These are phyloP conservation scores for Emmonsiellopsis sp. DNA, from an alignment of 2,329 filamentous ascomycete genomes.

Conservation along the genomic window DNA sequence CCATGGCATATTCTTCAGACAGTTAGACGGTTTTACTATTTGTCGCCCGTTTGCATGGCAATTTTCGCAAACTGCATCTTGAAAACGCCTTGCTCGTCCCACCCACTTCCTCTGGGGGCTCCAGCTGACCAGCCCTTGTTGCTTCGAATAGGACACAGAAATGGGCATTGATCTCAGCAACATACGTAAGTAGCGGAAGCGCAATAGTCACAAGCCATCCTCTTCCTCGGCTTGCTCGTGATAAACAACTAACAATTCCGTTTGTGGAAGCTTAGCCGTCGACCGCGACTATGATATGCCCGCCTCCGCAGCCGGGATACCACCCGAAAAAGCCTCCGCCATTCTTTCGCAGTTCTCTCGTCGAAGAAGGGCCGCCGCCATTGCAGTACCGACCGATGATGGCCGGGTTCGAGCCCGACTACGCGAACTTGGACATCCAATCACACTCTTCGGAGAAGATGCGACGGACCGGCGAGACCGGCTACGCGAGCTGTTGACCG, in stretches of 20 bases:
- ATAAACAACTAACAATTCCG: slow-evolving; percentile 1
- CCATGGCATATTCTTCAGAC: slow-evolving; percentile 24
- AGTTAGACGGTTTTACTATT: slow-evolving; percentile 4
- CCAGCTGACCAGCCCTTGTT: slow-evolving; percentile 19
- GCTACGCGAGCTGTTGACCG: slow-evolving; percentile 68
- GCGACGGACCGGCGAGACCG: slow-evolving; percentile 77
- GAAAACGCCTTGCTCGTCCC: slow-evolving; percentile 10
- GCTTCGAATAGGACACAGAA: slow-evolving; percentile 38
- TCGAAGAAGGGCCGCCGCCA: slow-evolving; percentile 77
- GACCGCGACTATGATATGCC: slow-evolving; percentile 83
- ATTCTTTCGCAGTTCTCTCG: slow-evolving; percentile 83
- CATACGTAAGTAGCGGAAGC: slow-evolving; percentile 45
- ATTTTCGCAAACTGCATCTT: slow-evolving; percentile 6
- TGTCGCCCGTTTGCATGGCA: slow-evolving; percentile 2
- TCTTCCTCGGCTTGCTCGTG: neutral
- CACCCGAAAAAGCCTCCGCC: slow-evolving; percentile 73
- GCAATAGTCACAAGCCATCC: neutral
- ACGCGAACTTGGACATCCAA: slow-evolving; percentile 80
- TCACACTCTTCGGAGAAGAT: slow-evolving; percentile 90
- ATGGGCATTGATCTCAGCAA: slow-evolving; percentile 54
- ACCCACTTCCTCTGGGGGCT: slow-evolving; percentile 1
- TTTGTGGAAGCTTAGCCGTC: slow-evolving; percentile 36
- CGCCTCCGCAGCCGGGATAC: slow-evolving; percentile 53
- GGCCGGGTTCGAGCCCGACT: slow-evolving; percentile 69
- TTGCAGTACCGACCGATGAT: slow-evolving; percentile 92